These are phyloP conservation scores for Lepidium sativum DNA, from an alignment of 345 rosid genomes.

Conservation along the genomic window DNA sequence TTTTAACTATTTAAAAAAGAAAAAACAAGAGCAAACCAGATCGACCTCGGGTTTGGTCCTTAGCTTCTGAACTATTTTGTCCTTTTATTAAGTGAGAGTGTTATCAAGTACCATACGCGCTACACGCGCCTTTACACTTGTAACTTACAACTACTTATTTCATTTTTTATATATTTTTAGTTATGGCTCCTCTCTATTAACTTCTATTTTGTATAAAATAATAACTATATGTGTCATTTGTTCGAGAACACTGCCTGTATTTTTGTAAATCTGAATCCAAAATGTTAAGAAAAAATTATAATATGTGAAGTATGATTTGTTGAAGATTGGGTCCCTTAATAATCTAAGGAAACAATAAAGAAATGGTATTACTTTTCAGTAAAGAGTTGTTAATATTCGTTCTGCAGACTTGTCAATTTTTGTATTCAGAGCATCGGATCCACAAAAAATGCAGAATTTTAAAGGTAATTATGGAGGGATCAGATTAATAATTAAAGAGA, in stretches of 20 bases:
- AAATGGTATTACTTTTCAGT: conserved; percentile 11
- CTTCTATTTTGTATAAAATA: not conserved
- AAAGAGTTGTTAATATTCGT: conserved; percentile 26
- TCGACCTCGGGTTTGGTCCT: conserved; percentile 32
- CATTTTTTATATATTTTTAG: not conserved
- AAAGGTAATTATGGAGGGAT: conserved; percentile 26
- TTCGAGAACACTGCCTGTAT: not conserved
- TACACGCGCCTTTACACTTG: conserved; percentile 33
- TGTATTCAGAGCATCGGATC: conserved; percentile 29
- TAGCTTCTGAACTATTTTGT: conserved; percentile 24
- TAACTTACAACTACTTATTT: conserved; percentile 12
- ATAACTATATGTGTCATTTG: not conserved
- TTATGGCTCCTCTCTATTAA: not conserved
- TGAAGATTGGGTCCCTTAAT: conserved; percentile 6
- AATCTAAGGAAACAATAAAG: not conserved
- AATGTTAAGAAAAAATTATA: not conserved
- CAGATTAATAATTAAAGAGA: not conserved
- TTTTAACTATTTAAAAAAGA: not conserved
- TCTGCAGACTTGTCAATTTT: conserved; percentile 23
- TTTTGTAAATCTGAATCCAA: not conserved
- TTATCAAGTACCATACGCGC: conserved; percentile 30
- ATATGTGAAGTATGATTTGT: not conserved
- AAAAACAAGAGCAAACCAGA: conserved; percentile 9
- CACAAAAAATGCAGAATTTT: conserved; percentile 20
- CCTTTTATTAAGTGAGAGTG: conserved; percentile 14